Conservation (phyloP, 768 basidiomycete species). For the Cystobasidium onofrii region DNA sequence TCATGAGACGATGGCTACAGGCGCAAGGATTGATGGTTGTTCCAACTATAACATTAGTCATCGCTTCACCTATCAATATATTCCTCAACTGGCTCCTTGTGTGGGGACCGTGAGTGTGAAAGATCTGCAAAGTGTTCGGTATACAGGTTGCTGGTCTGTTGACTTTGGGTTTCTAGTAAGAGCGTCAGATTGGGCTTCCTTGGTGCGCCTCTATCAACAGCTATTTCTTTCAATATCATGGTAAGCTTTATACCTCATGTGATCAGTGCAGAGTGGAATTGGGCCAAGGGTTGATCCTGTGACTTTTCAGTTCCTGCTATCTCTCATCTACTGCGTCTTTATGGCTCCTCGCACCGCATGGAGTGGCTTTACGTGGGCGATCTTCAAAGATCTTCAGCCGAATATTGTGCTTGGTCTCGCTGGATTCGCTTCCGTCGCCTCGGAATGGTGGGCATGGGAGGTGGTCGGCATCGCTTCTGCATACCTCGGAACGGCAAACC, state of each 20-base stretch:
- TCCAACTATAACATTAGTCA: conserved; percentile 71
- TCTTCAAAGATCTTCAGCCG: conserved; percentile 61
- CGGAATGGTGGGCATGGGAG: conserved; percentile 23
- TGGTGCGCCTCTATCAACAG: conserved; percentile 84
- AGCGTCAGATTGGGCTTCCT: conserved; percentile 74
- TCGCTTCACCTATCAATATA: conserved; percentile 78
- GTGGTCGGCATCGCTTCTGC: conserved; percentile 7
- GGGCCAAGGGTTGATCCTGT: no score
- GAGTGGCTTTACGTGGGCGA: conserved; percentile 61
- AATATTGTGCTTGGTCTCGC: conserved; percentile 69
- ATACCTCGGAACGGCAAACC: conserved; percentile 54
- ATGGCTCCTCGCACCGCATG: conserved; percentile 62
- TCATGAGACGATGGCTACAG: conserved; percentile 40
- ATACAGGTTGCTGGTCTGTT: not conserved
- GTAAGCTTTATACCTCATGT: conserved; percentile 43
- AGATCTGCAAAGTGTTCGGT: not conserved
- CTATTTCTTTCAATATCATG: conserved; percentile 81
- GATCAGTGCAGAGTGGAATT: no score
- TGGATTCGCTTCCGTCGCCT: conserved; percentile 47
- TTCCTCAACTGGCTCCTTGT: conserved; percentile 74
- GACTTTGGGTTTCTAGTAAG: not conserved
- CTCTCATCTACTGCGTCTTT: conserved; percentile 44
- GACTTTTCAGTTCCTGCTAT: conserved; percentile 47
- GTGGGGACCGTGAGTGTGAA: conserved; percentile 32
- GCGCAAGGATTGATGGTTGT: conserved; percentile 64